These are phyloP conservation scores for Pilasporangium apinafurcum DNA, from an alignment of 352 stramenopile species.

Conservation along the genomic window DNA sequence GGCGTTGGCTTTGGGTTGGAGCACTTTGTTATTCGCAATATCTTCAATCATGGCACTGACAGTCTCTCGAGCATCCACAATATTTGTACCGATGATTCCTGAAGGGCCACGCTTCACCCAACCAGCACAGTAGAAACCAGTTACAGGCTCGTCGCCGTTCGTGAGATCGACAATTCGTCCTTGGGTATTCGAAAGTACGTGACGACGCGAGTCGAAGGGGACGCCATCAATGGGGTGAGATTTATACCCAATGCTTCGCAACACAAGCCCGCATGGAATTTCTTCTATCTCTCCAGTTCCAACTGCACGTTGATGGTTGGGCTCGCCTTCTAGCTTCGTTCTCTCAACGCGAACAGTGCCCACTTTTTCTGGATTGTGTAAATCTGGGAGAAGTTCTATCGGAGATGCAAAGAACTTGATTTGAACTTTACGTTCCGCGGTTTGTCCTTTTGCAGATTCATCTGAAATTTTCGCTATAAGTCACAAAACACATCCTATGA, in stretches of 20 bases:
- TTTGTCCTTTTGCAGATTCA: constrained; percentile 15
- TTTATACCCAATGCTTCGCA: constrained; percentile 91
- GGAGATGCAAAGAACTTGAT: constrained; percentile 92
- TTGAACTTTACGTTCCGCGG: constrained; percentile 43
- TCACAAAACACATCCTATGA: not conserved
- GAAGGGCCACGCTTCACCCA: constrained; percentile 97
- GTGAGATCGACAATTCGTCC: constrained; percentile 47
- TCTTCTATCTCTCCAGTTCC: constrained; percentile 85
- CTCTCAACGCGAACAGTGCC: constrained; percentile 82
- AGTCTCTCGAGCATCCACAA: constrained; percentile 95
- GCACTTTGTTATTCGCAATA: constrained; percentile 37
- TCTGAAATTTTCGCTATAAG: constrained; percentile 33
- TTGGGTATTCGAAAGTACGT: constrained; percentile 56
- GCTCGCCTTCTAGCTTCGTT: constrained; percentile 81
- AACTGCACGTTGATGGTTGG: constrained; percentile 72
- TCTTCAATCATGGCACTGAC: constrained; percentile 91
- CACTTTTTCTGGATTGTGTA: constrained; percentile 41
- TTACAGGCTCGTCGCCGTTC: constrained; percentile 26
- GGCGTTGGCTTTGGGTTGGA: constrained; percentile 15
- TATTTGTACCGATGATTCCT: constrained; percentile 99
- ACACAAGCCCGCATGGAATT: constrained; percentile 71
- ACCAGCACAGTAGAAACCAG: constrained; percentile 93
- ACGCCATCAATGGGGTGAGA: constrained; percentile 65
- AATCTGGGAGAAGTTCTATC: constrained; percentile 52
- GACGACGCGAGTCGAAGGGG: constrained; percentile 78